Percentiles rank a stretch among this genome's conserved stretches.
Evolutionary conservation across 2,329 filamentous ascomycete genomes (phyloP).

Genomic region (Claviceps sp.): DNA sequence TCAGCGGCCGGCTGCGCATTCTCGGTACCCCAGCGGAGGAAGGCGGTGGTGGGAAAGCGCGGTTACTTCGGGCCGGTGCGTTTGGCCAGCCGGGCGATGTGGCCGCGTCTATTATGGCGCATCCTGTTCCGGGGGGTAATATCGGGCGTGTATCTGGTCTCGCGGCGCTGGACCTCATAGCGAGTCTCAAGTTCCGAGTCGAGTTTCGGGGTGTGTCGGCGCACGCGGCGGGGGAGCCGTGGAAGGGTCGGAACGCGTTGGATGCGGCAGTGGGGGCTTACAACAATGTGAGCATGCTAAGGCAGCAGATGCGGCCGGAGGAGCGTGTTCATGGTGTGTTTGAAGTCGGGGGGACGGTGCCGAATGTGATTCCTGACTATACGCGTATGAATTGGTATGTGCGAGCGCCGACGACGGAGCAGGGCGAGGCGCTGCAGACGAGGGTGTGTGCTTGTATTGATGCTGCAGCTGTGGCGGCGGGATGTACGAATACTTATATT

Average conservation of each 20-base stretch:
- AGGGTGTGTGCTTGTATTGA: slow-evolving; percentile 24
- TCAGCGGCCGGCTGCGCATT: slow-evolving; percentile 21
- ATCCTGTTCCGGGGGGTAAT: slow-evolving; percentile 8
- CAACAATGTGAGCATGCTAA: slow-evolving; percentile 21
- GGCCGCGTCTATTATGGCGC: slow-evolving; percentile 17
- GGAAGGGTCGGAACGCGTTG: slow-evolving; percentile 24
- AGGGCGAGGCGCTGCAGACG: slow-evolving; percentile 14
- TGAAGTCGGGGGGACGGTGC: slow-evolving; percentile 20
- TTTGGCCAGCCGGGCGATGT: slow-evolving; percentile 9
- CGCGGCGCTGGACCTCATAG: slow-evolving; percentile 2
- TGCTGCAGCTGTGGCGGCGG: slow-evolving; percentile 20
- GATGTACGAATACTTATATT: slow-evolving; percentile 22
- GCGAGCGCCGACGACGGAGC: slow-evolving; percentile 19
- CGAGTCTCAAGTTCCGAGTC: slow-evolving; percentile 9
- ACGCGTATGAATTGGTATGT: slow-evolving; percentile 27
- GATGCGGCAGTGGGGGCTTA: slow-evolving; percentile 24
- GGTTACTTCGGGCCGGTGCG: slow-evolving; percentile 12
- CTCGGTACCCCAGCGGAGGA: slow-evolving; percentile 31
- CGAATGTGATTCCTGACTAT: slow-evolving; percentile 27
- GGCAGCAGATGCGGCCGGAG: slow-evolving; percentile 24
- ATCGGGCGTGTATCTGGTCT: neutral
- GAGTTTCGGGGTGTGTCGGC: slow-evolving; percentile 21
- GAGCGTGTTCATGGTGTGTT: slow-evolving; percentile 26
- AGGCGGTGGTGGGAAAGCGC: slow-evolving; percentile 26
- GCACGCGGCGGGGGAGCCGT: slow-evolving; percentile 23